phyloP scores from a whole-genome alignment of 2,329 filamentous ascomycete genomes.

The Cercospora beticola region DNA sequence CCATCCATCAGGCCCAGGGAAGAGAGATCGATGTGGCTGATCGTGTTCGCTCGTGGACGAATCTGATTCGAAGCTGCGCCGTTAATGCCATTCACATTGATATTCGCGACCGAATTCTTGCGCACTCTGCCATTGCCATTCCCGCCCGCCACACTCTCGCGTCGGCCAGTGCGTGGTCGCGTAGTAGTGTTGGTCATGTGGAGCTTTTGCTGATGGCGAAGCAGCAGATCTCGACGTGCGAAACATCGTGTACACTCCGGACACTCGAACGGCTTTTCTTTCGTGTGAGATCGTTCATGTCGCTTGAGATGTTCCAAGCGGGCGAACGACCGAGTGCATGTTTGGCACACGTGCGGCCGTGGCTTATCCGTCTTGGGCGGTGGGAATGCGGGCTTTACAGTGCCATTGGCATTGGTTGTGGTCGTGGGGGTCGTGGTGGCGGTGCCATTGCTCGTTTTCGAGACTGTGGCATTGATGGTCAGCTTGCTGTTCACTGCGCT shows the following conservation, averaged over 20 bases:
- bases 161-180: constrained; percentile 74
- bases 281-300: constrained; percentile 96
- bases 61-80: constrained; percentile 55
- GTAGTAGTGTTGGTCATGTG: constrained; percentile 90
- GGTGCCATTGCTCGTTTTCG: constrained; percentile 21
- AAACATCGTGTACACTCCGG: constrained; percentile 94
- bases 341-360: constrained; percentile 87
- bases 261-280: constrained; percentile 98
- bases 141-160: constrained; percentile 80
- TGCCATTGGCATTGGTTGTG: constrained; percentile 19
- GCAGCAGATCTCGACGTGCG: constrained; percentile 82
- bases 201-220: constrained; percentile 97
- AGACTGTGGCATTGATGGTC: not conserved
- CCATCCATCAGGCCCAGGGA: constrained; percentile 58
- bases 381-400: constrained; percentile 55
- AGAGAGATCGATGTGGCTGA: constrained; percentile 82
- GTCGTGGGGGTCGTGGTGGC: constrained; percentile 10
- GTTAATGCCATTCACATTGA: constrained; percentile 49
- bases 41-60: constrained; percentile 92
- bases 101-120: constrained; percentile 83
- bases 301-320: constrained; percentile 94
- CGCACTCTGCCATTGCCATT: constrained; percentile 72
- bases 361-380: constrained; percentile 97
- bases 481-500: not conserved
- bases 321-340: constrained; percentile 89